Conservation (phyloP, 176 grass and related monocot species). For the Rhynchospora pubera region DNA sequence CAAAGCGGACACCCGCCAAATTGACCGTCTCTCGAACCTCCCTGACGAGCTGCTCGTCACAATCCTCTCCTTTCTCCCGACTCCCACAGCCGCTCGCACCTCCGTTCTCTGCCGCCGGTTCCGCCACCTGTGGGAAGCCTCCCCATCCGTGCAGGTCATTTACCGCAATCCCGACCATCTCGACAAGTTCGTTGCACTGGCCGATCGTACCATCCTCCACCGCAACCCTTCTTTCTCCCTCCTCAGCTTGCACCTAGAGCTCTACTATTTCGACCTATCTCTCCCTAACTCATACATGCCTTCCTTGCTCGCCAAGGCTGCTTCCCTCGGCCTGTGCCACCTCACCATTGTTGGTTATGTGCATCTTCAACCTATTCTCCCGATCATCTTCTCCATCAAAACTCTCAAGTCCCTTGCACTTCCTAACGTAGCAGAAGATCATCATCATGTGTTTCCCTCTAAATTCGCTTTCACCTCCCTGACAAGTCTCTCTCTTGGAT, state of each 20-base stretch:
- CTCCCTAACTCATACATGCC: too few relatives aligned
- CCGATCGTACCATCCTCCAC: neutral
- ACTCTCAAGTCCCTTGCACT: neutral
- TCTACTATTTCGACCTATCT: neutral
- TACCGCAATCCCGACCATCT: neutral
- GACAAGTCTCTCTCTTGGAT: neutral
- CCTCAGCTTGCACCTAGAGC: neutral
- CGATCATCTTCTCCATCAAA: neutral
- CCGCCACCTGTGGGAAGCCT: neutral
- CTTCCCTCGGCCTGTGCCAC: neutral
- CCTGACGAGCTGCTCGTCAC: neutral
- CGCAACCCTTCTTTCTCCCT: neutral
- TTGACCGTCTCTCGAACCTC: neutral
- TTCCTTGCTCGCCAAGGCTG: neutral
- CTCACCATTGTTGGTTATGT: neutral
- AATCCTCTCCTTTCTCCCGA: neutral
- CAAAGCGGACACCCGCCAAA: neutral
- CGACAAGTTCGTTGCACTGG: neutral
- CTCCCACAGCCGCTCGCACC: neutral
- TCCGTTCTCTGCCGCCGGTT: neutral
- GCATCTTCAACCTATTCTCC: neutral
- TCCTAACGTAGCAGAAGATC: neutral
- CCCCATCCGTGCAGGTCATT: neutral
- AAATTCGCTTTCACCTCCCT: neutral
- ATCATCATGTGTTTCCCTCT: neutral